A percentile compares a stretch with the other conserved stretches of the same genome.
These are phyloP conservation scores for Symbiodinium natans DNA, from an alignment of 73 alveolate species.

Conservation along the genomic window DNA sequence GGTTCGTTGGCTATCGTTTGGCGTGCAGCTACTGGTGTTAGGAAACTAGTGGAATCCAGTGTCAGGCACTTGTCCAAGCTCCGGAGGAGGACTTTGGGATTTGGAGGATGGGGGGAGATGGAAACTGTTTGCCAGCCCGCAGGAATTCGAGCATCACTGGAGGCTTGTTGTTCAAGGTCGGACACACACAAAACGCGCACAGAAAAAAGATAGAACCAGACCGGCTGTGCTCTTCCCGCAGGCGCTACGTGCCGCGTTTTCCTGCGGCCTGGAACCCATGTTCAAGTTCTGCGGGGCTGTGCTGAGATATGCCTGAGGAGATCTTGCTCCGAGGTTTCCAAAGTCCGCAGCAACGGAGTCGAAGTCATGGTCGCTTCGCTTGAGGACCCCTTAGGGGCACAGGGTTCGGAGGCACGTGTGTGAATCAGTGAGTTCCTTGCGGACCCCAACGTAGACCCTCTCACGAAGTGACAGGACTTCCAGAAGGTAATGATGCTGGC, in stretches of 20 bases:
- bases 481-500: not conserved
- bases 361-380: conserved; percentile 49
- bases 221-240: too few species aligned
- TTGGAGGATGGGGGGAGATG: not conserved
- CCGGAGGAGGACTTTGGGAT: conserved; percentile 15
- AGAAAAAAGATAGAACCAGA: too few species aligned
- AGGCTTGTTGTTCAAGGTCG: too few species aligned
- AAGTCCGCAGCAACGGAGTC: conserved; percentile 54
- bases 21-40: too few species aligned
- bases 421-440: too few species aligned
- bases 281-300: not conserved
- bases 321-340: conserved; percentile 20
- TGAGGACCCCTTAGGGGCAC: not conserved
- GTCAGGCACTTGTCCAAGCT: conserved; percentile 70
- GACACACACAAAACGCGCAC: too few species aligned
- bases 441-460: conserved; percentile 90
- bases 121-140: not conserved
- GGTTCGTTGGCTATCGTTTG: too few species aligned
- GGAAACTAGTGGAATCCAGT: too few species aligned
- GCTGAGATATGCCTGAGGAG: too few species aligned
- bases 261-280: not conserved
- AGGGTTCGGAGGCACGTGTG: too few species aligned
- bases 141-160: conserved; percentile 80
- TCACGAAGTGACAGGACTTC: too few species aligned
- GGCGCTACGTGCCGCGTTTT: conserved; percentile 69